A percentile compares a stretch with the other conserved stretches of the same genome.
These are phyloP conservation scores for Tetragonia tetragonoides DNA, from an alignment of 148 eudicot genomes.

Conservation along the genomic window DNA sequence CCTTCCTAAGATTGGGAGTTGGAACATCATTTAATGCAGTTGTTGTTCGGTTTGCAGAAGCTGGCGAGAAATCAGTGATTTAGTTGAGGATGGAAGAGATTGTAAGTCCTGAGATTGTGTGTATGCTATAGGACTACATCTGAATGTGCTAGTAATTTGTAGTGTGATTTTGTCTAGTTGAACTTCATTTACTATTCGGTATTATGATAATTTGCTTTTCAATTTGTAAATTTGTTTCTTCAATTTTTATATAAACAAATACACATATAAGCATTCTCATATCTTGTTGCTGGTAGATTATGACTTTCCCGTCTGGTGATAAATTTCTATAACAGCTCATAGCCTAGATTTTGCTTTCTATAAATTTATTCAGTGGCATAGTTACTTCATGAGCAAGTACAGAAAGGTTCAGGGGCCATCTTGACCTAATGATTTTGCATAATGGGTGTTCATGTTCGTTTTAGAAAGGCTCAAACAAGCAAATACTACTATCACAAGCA, in stretches of 20 bases:
- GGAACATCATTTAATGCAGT: slow-evolving; percentile 12
- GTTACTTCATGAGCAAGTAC: not conserved
- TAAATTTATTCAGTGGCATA: not conserved
- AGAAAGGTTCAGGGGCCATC: not conserved
- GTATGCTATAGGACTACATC: not conserved
- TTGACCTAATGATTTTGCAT: not conserved
- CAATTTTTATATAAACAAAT: not conserved
- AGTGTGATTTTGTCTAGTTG: slow-evolving; percentile 2
- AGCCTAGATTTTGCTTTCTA: not conserved
- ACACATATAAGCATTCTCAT: not conserved
- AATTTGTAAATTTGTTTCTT: not conserved
- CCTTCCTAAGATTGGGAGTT: not conserved
- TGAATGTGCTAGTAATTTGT: not conserved
- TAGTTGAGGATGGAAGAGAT: slow-evolving; percentile 26
- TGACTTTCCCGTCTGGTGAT: not conserved
- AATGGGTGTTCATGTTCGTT: not conserved
- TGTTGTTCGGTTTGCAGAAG: slow-evolving; percentile 46
- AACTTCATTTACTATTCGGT: not conserved
- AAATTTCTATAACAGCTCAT: not conserved
- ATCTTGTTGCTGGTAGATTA: not conserved
- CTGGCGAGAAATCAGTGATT: slow-evolving; percentile 76
- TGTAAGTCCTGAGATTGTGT: slow-evolving; percentile 11
- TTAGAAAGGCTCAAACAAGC: not conserved
- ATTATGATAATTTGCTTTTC: not conserved
- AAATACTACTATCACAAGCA: not conserved